phyloP scores from a whole-genome alignment of 2,329 filamentous ascomycete genomes.

The Neopestalotiopsis sp. region DNA sequence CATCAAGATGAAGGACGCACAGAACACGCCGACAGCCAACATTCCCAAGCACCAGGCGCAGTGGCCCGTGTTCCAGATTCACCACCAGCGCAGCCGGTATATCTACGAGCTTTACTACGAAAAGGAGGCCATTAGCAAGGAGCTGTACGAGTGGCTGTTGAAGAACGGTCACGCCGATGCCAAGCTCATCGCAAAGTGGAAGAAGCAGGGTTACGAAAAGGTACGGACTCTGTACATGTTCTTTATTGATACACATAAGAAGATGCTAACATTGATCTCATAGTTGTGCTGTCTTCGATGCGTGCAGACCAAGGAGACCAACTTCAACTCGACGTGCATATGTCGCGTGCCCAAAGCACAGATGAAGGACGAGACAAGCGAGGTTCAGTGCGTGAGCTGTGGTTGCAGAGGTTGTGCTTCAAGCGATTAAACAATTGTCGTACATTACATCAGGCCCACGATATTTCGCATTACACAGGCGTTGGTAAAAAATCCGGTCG shows the following conservation, averaged over 20 bases:
- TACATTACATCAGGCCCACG: background rate
- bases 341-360: constrained; percentile 91
- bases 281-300: constrained; percentile 93
- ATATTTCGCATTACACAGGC: constrained; percentile 14
- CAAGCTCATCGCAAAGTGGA: constrained; percentile 98
- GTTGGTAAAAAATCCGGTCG: background rate
- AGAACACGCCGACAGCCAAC: constrained; percentile 84
- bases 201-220: constrained; percentile 99
- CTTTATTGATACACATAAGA: background rate
- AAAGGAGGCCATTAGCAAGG: constrained; percentile 92
- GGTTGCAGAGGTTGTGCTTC: constrained; percentile 92
- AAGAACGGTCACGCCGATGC: constrained; percentile 97
- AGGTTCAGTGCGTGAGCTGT: constrained; percentile 93
- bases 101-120: constrained; percentile 98
- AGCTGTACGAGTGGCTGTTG: constrained; percentile 92
- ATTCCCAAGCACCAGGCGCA: constrained; percentile 85
- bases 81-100: constrained; percentile 89
- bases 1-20: constrained; percentile 95
- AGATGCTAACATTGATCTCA: constrained; percentile 30
- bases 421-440: constrained; percentile 63
- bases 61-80: constrained; percentile 98
- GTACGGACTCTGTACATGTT: constrained; percentile 48
- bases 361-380: constrained; percentile 82
- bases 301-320: constrained; percentile 99
- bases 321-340: constrained; percentile 97